Evolutionary conservation across 768 basidiomycete species (phyloP).

Genomic region (Imleria badia): DNA sequence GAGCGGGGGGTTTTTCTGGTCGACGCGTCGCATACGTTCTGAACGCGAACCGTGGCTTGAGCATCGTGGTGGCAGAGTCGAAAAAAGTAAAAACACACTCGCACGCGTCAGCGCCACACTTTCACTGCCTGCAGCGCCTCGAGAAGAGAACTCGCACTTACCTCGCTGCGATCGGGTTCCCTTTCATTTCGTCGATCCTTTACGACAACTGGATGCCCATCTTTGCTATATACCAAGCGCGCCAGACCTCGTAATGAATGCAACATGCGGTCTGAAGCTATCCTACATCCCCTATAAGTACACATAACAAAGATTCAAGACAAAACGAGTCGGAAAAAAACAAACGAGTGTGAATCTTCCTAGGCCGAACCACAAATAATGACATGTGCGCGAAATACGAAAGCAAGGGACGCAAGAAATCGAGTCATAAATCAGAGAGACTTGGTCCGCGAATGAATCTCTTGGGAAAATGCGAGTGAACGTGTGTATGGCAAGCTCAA

Average conservation of each 20-base stretch:
- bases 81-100: too few species aligned
- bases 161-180: too few species aligned
- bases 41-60: constrained; percentile 18
- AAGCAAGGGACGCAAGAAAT: constrained; percentile 26
- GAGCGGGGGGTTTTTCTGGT: constrained; percentile 47
- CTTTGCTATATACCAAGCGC: constrained; percentile 8
- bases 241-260: too few species aligned
- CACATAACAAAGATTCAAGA: constrained; percentile 26
- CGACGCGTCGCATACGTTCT: constrained; percentile 45
- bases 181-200: constrained; percentile 16
- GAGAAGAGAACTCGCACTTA: too few species aligned
- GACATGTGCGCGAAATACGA: constrained; percentile 21
- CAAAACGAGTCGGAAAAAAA: neutral
- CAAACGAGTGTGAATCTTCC: constrained; percentile 5
- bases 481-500: constrained; percentile 9
- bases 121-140: too few species aligned
- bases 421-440: constrained; percentile 30
- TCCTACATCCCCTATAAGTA: constrained; percentile 31
- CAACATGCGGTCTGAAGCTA: constrained; percentile 17
- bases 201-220: constrained; percentile 4
- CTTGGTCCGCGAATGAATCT: constrained; percentile 25
- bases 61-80: constrained; percentile 11
- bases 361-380: constrained; percentile 6
- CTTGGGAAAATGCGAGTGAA: constrained; percentile 9
- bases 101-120: neutral